These are phyloP conservation scores for Fusarium verrucosum DNA, from an alignment of 2,329 filamentous ascomycete genomes.

Conservation along the genomic window DNA sequence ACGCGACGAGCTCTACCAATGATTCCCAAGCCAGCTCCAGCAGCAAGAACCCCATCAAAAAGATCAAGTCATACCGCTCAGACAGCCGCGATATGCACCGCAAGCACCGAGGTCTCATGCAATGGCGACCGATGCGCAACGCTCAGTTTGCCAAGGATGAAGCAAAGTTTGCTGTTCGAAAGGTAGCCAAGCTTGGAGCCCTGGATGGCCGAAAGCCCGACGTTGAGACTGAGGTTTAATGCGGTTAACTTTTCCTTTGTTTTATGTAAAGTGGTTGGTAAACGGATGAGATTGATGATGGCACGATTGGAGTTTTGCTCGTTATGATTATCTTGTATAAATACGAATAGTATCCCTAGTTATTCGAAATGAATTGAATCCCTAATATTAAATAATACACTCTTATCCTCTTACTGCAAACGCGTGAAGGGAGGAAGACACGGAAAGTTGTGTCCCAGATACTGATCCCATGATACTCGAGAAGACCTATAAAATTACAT, in stretches of 20 bases:
- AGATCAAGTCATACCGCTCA: conserved; percentile 70
- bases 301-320: conserved; percentile 23
- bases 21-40: conserved; percentile 48
- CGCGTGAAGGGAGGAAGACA: neutral
- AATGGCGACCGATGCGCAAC: conserved; percentile 92
- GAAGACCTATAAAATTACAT: no score
- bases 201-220: conserved; percentile 85
- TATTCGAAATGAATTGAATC: conserved; percentile 2
- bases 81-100: conserved; percentile 80
- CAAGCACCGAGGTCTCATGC: conserved; percentile 90
- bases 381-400: neutral
- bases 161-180: conserved; percentile 78
- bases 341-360: conserved; percentile 11
- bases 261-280: neutral
- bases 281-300: conserved; percentile 30
- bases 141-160: conserved; percentile 88
- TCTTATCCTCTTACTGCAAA: neutral
- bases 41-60: conserved; percentile 64
- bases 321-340: conserved; percentile 22
- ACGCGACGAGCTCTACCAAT: conserved; percentile 47
- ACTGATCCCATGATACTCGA: no score
- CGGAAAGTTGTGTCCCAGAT: no score
- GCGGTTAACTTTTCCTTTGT: conserved; percentile 1
- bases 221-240: conserved; percentile 78
- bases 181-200: conserved; percentile 79